These are phyloP conservation scores for Ceratocystis cacaofunesta DNA, from an alignment of 2,329 filamentous ascomycete genomes.

Conservation along the genomic window DNA sequence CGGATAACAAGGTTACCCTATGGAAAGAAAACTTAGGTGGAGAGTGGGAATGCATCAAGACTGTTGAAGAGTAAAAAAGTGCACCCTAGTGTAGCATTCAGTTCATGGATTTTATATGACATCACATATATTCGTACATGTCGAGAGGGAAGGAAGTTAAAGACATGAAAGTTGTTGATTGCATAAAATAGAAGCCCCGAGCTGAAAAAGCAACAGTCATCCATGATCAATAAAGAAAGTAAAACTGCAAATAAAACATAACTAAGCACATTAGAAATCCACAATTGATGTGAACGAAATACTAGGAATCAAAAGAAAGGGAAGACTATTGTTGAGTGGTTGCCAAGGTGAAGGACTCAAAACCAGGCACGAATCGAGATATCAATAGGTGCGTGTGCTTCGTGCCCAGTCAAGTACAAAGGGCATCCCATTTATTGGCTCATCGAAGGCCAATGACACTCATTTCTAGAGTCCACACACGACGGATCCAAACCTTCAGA, in stretches of 20 bases:
- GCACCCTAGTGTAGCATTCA: not conserved
- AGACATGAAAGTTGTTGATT: too few relatives aligned
- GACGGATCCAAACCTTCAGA: slow-evolving; percentile 94
- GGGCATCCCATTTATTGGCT: not conserved
- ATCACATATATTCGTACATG: not conserved
- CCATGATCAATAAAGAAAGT: not conserved
- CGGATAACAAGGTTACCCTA: slow-evolving; percentile 90
- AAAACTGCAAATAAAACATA: not conserved
- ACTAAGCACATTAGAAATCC: not conserved
- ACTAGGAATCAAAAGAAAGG: not conserved
- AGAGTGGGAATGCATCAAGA: slow-evolving; percentile 95
- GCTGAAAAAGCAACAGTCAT: too few relatives aligned
- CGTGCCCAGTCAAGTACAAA: not conserved
- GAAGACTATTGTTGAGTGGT: not conserved
- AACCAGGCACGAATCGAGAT: not conserved
- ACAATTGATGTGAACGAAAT: not conserved
- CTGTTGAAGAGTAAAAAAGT: slow-evolving; percentile 62
- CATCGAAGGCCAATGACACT: slow-evolving; percentile 75
- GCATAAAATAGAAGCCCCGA: too few relatives aligned
- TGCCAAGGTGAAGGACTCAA: not conserved
- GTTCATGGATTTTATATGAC: not conserved
- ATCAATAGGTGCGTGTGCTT: not conserved
- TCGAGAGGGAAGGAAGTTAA: too few relatives aligned
- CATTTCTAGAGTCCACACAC: slow-evolving; percentile 99
- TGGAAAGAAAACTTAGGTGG: slow-evolving; percentile 98